A percentile compares a stretch with the other conserved stretches of the same genome.
These are phyloP conservation scores for Hirsutella thompsonii DNA, from an alignment of 2,329 filamentous ascomycete genomes.

Conservation along the genomic window DNA sequence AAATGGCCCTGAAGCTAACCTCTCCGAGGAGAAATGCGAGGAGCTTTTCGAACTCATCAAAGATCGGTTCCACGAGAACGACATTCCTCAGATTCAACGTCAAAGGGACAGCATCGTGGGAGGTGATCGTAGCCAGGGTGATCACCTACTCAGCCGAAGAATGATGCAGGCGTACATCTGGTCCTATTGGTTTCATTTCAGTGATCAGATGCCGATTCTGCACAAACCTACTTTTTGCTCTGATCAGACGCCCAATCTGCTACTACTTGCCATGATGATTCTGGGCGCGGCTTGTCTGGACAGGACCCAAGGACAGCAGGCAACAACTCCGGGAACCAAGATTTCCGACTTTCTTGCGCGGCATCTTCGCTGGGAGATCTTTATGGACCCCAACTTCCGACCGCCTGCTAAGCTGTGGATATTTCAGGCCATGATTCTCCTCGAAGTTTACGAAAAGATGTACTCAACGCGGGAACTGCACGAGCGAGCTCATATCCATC, in stretches of 20 bases:
- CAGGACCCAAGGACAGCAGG: slow-evolving; percentile 60
- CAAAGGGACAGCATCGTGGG: slow-evolving; percentile 67
- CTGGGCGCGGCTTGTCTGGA: slow-evolving; percentile 87
- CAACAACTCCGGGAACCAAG: slow-evolving; percentile 66
- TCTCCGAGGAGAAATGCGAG: slow-evolving; percentile 80
- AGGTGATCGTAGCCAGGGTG: slow-evolving; percentile 56
- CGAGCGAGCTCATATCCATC: slow-evolving; percentile 90
- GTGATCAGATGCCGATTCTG: slow-evolving; percentile 84
- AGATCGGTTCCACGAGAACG: slow-evolving; percentile 68
- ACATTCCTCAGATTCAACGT: slow-evolving; percentile 59
- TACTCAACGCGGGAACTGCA: slow-evolving; percentile 86
- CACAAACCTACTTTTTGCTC: slow-evolving; percentile 90
- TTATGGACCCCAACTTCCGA: slow-evolving; percentile 79
- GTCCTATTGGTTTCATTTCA: slow-evolving; percentile 92
- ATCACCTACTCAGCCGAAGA: slow-evolving; percentile 63
- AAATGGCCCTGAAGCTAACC: slow-evolving; percentile 61
- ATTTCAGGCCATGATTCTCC: slow-evolving; percentile 77
- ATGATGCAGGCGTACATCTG: slow-evolving; percentile 95
- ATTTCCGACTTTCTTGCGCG: slow-evolving; percentile 83
- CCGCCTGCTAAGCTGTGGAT: slow-evolving; percentile 93
- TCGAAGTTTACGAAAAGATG: slow-evolving; percentile 97
- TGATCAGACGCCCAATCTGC: slow-evolving; percentile 70
- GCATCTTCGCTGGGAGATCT: slow-evolving; percentile 92
- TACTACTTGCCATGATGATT: slow-evolving; percentile 80
- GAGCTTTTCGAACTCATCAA: slow-evolving; percentile 74